phyloP scores from a whole-genome alignment of 108 stramenopile genomes.

The Discostella stelligeroides region DNA sequence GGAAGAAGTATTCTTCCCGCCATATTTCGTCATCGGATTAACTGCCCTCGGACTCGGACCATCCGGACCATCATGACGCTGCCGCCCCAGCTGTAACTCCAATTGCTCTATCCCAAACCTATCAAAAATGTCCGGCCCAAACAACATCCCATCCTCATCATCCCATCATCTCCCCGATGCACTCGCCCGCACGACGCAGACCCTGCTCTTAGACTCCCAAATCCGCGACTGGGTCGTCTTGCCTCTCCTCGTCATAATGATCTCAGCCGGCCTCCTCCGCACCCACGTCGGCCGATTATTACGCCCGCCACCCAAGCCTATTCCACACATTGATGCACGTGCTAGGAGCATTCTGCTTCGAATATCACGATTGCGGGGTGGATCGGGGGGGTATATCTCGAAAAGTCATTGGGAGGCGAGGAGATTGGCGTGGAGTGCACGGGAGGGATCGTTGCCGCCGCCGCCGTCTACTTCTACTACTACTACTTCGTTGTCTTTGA shows the following conservation, averaged over 20 bases:
- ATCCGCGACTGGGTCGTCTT: constrained; percentile 54
- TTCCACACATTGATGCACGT: constrained; percentile 17
- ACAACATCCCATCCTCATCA: not conserved
- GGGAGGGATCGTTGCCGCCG: no score
- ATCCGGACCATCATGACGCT: no score
- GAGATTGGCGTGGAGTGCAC: constrained; percentile 58
- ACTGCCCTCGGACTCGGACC: no score
- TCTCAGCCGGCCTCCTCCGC: constrained; percentile 47
- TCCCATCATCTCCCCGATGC: not conserved
- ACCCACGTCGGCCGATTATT: constrained; percentile 43
- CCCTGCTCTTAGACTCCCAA: constrained; percentile 45
- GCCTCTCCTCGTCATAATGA: constrained; percentile 58
- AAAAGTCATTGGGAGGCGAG: constrained; percentile 70
- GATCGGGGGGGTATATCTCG: constrained; percentile 17
- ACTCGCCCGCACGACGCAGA: constrained; percentile 18
- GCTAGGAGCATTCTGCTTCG: constrained; percentile 24
- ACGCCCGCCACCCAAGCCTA: constrained; percentile 27
- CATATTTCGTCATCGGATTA: no score
- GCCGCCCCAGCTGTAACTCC: no score
- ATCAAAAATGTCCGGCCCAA: not conserved
- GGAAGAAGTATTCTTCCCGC: no score
- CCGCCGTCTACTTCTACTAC: no score
- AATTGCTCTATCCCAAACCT: no score
- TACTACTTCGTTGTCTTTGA: no score
- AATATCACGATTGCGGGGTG: constrained; percentile 16